A percentile compares a stretch with the other conserved stretches of the same genome.
Conservation (phyloP, 2,329 filamentous ascomycete species). For the Cercospora sp. region DNA sequence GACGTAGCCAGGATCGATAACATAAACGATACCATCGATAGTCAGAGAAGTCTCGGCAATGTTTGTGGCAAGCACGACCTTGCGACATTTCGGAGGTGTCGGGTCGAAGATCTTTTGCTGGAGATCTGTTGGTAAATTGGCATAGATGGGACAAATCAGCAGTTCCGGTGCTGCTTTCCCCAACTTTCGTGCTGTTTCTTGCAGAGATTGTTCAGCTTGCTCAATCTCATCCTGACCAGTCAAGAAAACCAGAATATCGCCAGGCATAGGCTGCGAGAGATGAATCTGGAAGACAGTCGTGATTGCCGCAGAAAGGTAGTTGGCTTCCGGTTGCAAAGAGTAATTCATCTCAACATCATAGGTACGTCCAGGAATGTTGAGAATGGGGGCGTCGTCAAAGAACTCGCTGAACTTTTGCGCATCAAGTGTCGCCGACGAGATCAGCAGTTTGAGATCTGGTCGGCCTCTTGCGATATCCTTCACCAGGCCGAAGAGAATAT, state of each 20-base stretch:
- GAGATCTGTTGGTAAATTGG: slow-evolving; percentile 84
- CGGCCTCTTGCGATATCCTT: slow-evolving; percentile 84
- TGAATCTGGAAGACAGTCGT: slow-evolving; percentile 96
- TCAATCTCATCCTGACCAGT: slow-evolving; percentile 98
- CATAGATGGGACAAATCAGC: slow-evolving; percentile 90
- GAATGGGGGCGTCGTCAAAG: slow-evolving; percentile 89
- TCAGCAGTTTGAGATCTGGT: slow-evolving; percentile 83
- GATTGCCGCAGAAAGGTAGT: slow-evolving; percentile 87
- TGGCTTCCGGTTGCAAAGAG: slow-evolving; percentile 85
- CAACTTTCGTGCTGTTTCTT: slow-evolving; percentile 82
- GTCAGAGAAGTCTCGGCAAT: slow-evolving; percentile 96
- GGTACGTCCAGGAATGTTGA: slow-evolving; percentile 86
- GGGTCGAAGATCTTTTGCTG: slow-evolving; percentile 95
- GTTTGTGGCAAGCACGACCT: slow-evolving; percentile 92
- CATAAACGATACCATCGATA: slow-evolving; percentile 93
- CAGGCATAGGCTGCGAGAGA: slow-evolving; percentile 70
- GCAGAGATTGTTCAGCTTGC: slow-evolving; percentile 76
- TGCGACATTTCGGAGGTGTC: slow-evolving; percentile 78
- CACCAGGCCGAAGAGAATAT: slow-evolving; percentile 82
- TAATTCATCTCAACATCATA: slow-evolving; percentile 93
- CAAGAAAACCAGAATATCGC: slow-evolving; percentile 91
- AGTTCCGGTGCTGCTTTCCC: slow-evolving; percentile 82
- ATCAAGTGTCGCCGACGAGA: slow-evolving; percentile 93
- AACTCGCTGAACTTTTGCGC: slow-evolving; percentile 89
- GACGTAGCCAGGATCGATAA: slow-evolving; percentile 91